Evolutionary conservation across 2,329 filamentous ascomycete genomes (phyloP).

Genomic region (Pyrenophora graminea): DNA sequence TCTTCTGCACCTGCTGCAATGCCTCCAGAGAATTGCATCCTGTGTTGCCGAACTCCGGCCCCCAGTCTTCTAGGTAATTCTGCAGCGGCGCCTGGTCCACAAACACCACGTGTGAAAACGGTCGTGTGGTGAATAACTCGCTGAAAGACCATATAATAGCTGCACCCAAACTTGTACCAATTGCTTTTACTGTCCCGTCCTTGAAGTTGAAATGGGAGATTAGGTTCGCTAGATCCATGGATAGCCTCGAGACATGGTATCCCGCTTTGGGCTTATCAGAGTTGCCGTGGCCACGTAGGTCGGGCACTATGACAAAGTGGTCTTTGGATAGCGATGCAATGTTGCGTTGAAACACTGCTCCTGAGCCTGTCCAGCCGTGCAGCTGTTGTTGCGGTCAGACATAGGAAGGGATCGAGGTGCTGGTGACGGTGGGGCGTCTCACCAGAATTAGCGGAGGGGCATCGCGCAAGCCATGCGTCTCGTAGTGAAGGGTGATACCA

Average conservation of each 20-base stretch:
- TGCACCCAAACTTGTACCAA: constrained; percentile 29
- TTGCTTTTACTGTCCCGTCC: constrained; percentile 14
- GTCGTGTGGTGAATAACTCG: constrained; percentile 29
- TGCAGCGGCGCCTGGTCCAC: constrained; percentile 38
- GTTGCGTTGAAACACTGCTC: constrained; percentile 27
- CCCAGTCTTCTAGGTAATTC: constrained; percentile 33
- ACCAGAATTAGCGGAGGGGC: constrained; percentile 20
- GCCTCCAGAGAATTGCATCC: constrained; percentile 26
- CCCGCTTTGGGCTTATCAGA: constrained; percentile 31
- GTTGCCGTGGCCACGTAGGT: constrained; percentile 33
- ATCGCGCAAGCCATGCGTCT: constrained; percentile 12
- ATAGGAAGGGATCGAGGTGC: not conserved
- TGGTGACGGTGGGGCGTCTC: not conserved
- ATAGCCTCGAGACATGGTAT: constrained; percentile 35
- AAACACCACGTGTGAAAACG: constrained; percentile 30
- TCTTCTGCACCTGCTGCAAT: constrained; percentile 19
- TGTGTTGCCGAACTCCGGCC: constrained; percentile 24
- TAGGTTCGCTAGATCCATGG: constrained; percentile 32
- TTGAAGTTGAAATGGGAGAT: constrained; percentile 23
- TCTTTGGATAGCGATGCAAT: constrained; percentile 9
- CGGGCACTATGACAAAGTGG: constrained; percentile 22
- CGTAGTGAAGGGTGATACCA: constrained; percentile 16
- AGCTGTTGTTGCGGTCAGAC: constrained; percentile 16
- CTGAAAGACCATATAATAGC: constrained; percentile 33
- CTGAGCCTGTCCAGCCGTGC: constrained; percentile 35